Base-by-base conservation (phyloP, 2,329 filamentous ascomycete genomes). In the Epichloe gansuensis region DNA sequence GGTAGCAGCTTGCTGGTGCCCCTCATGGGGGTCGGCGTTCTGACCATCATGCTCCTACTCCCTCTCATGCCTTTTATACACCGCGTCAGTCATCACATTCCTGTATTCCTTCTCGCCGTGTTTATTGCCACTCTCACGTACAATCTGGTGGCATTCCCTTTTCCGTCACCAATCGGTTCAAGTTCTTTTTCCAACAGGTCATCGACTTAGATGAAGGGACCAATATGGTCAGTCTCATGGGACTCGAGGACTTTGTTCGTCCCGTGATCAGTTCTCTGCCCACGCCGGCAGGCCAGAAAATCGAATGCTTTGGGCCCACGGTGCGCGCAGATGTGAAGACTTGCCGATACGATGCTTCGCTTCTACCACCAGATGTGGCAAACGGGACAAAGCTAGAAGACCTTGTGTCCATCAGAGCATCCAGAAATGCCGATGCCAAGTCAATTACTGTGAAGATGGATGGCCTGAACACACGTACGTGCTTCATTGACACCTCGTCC, bases 131-230 rank as follows among this genome's bases (percentile, higher is more conserved):
- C 89, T 1, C 70, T 94, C 31, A 77, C 91, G 52, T 97, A 95
- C 72, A 95, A 94, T 63, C 78, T 96, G 4, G 70, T 80, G 2
- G 88, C 87, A 1, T 96, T 67, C 93, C 93, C 0, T 97, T 97
- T 69, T 93, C 88, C 0, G 71, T 79, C 23, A 77, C 82, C 54
- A 86, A 83, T 64, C 80, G 88, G 39, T 81, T 95, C 67, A 97
- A 97, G 68, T 76, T 91, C 47, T 94, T 83, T 67, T 96, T 97
- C 66, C 74, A 87, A 48, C 91, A 98, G 65, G 79, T 80, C 9
- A 74, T 96, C 47, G 80, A 95, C 58, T 77, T 95, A 9, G 86
- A 88, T 58, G 80, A 76, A 4, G 83, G 83, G n/a, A 71, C 75
- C 13, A 88, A 89, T 58, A 73, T 71, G 2, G 86, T 91, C 42